Evolutionary conservation across 768 basidiomycete genomes (phyloP).

Genomic region (Boletus reticulatus): DNA sequence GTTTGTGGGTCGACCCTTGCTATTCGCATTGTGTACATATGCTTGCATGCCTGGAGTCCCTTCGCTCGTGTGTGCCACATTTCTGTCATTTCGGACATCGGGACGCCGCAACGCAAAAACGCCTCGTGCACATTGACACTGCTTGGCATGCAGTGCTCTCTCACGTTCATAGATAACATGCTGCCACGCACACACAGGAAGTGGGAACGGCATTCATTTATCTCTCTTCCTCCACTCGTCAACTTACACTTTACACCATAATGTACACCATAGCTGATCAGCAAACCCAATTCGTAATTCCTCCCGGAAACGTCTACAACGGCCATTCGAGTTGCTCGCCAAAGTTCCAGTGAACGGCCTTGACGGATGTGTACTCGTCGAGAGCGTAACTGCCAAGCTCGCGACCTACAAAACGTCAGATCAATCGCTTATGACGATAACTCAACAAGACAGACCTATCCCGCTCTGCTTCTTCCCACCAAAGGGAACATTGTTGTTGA

Average conservation of each 20-base stretch:
- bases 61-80: conserved; percentile 25
- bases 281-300: neutral
- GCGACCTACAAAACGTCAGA: conserved; percentile 52
- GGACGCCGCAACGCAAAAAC: neutral
- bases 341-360: conserved; percentile 86
- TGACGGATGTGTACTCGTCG: conserved; percentile 80
- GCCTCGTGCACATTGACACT: conserved; percentile 5
- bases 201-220: conserved; percentile 12
- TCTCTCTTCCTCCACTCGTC: neutral
- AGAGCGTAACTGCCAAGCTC: conserved; percentile 86
- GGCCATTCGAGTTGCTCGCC: conserved; percentile 82
- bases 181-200: conserved; percentile 2
- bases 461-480: conserved; percentile 95
- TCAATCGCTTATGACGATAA: conserved; percentile 1
- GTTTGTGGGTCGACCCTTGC: neutral
- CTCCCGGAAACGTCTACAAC: conserved; percentile 37
- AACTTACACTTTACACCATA: conserved; percentile 19
- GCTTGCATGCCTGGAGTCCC: conserved; percentile 6
- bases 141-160: conserved; percentile 1
- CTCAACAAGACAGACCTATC: conserved; percentile 47
- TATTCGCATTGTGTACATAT: neutral
- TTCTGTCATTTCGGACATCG: conserved; percentile 16
- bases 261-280: neutral
- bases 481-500: conserved; percentile 90
- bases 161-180: neutral